These are phyloP conservation scores for Bassia scoparia DNA, from an alignment of 148 eudicot species.

Conservation along the genomic window DNA sequence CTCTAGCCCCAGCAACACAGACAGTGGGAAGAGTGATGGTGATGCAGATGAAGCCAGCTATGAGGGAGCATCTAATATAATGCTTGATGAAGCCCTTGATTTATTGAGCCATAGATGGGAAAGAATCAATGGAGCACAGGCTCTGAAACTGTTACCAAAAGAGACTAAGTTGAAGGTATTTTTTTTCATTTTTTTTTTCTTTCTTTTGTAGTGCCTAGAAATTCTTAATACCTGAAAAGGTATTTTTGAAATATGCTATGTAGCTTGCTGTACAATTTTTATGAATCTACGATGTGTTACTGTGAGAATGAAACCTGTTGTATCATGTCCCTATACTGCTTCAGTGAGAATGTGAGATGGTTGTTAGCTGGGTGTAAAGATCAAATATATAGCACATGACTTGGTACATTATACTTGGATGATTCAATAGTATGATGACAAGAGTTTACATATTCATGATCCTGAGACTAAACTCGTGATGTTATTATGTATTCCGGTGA, in stretches of 20 bases:
- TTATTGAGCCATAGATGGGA: constrained; percentile 90
- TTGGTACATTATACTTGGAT: no score
- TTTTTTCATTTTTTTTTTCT: not conserved
- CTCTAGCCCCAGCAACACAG: constrained; percentile 66
- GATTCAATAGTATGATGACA: not conserved
- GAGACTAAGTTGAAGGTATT: constrained; percentile 90
- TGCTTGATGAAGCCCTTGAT: constrained; percentile 95
- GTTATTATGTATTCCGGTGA: not conserved
- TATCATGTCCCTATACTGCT: not conserved
- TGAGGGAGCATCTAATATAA: constrained; percentile 66
- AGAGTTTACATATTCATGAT: not conserved
- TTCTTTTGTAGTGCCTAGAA: not conserved
- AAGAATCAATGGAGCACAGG: constrained; percentile 92
- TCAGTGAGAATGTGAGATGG: not conserved
- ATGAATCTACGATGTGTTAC: not conserved
- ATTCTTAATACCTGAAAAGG: not conserved
- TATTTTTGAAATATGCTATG: not conserved
- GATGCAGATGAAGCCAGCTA: constrained; percentile 65
- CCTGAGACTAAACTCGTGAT: not conserved
- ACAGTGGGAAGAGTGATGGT: constrained; percentile 95
- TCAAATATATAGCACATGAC: not conserved
- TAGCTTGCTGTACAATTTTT: not conserved
- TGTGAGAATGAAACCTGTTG: not conserved
- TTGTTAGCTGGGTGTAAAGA: not conserved
- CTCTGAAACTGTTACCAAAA: constrained; percentile 77